Percentiles rank a stretch among this genome's conserved stretches.
phyloP scores from a whole-genome alignment of 2,329 filamentous ascomycete genomes.

The Gyromitra esculenta region DNA sequence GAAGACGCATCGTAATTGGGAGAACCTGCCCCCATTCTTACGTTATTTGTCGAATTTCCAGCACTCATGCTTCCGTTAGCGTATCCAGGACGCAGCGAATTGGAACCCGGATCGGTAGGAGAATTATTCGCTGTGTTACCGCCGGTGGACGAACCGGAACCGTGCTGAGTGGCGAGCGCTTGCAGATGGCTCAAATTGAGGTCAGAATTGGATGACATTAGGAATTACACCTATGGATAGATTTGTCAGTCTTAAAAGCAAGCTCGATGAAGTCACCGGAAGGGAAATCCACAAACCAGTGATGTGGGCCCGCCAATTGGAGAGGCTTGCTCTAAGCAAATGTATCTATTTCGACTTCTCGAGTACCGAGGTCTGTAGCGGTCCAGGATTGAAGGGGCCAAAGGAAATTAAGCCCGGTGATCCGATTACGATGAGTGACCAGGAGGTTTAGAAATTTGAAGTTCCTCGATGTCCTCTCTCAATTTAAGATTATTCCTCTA shows the following conservation, averaged over 20 bases:
- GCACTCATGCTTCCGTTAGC: constrained; percentile 58
- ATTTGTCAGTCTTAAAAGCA: constrained; percentile 21
- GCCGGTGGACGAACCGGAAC: constrained; percentile 54
- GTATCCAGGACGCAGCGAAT: constrained; percentile 51
- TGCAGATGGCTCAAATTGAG: constrained; percentile 53
- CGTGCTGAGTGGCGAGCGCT: constrained; percentile 49
- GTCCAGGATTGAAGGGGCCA: constrained; percentile 27
- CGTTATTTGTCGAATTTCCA: constrained; percentile 66
- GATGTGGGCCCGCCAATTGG: constrained; percentile 55
- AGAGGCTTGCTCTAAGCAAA: constrained; percentile 52
- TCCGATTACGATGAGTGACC: constrained; percentile 43
- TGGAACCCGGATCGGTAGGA: constrained; percentile 53
- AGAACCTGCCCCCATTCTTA: constrained; percentile 88
- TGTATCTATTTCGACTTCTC: constrained; percentile 43
- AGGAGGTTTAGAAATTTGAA: constrained; percentile 31
- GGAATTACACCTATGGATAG: constrained; percentile 54
- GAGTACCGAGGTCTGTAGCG: constrained; percentile 36
- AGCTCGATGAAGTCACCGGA: constrained; percentile 13
- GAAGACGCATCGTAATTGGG: constrained; percentile 88
- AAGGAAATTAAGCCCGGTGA: constrained; percentile 41
- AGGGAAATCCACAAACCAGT: constrained; percentile 51
- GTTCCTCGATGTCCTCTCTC: constrained; percentile 31
- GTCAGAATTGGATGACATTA: constrained; percentile 56
- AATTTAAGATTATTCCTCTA: constrained; percentile 53
- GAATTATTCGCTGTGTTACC: constrained; percentile 55